A percentile compares a stretch with the other conserved stretches of the same genome.
Conservation (phyloP, 2,329 filamentous ascomycete species). For the Fusarium austroafricanum region DNA sequence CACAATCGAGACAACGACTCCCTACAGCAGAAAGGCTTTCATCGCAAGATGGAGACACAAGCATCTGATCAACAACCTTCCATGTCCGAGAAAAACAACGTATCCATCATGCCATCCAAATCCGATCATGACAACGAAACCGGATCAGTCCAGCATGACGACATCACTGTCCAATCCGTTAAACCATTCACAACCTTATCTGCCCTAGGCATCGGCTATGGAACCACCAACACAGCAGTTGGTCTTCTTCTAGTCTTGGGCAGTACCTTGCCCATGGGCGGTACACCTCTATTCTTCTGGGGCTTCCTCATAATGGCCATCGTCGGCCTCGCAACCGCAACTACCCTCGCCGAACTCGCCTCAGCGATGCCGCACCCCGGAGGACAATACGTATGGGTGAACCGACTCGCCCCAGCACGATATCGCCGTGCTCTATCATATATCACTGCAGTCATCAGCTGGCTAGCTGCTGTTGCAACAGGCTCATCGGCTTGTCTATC, state of each 20-base stretch:
- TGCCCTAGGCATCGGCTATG: constrained; percentile 12
- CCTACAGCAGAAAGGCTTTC: too few relatives aligned
- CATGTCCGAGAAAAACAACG: background rate
- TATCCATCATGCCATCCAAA: background rate
- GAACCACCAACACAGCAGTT: constrained; percentile 9
- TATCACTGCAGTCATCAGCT: background rate
- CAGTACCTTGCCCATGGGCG: constrained; percentile 11
- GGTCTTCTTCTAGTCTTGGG: constrained; percentile 10
- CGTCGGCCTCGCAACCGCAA: constrained; percentile 6
- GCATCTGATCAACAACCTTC: too few relatives aligned
- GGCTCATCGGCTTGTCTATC: constrained; percentile 3
- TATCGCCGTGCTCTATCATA: background rate
- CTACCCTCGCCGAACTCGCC: background rate
- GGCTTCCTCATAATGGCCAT: background rate
- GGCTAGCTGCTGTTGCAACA: constrained; percentile 8
- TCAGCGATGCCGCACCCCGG: constrained; percentile 15
- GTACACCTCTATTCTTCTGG: constrained; percentile 12
- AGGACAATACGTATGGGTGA: constrained; percentile 11
- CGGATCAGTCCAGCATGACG: background rate
- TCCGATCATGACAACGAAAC: background rate
- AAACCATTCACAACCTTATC: constrained; percentile 12
- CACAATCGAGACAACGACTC: too few relatives aligned
- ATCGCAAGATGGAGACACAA: too few relatives aligned
- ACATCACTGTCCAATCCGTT: background rate
- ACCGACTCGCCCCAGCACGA: background rate